Percentiles rank a stretch among this genome's conserved stretches.
These are phyloP conservation scores for Monosporascus sp. DNA, from an alignment of 2,329 filamentous ascomycete genomes.

Conservation along the genomic window DNA sequence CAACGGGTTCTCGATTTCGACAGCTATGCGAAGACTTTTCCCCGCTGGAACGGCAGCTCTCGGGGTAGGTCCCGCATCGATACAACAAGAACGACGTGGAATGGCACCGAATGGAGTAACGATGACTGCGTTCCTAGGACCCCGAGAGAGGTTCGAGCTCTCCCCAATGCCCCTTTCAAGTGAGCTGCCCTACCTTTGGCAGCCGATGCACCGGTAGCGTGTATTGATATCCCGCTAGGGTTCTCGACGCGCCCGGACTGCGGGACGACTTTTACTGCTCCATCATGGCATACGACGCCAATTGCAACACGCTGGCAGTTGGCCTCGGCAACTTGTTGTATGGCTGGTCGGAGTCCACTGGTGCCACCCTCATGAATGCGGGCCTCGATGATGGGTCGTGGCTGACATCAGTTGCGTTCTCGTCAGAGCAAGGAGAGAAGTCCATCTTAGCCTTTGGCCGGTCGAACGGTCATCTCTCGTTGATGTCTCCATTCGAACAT, in stretches of 20 bases:
- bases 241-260: conserved; percentile 83
- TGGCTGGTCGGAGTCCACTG: conserved; percentile 75
- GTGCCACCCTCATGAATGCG: conserved; percentile 53
- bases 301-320: conserved; percentile 72
- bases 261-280: conserved; percentile 96
- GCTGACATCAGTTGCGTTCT: conserved; percentile 87
- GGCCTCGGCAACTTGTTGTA: conserved; percentile 77
- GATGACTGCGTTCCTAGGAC: conserved; percentile 14
- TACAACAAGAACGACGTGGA: conserved; percentile 35
- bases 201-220: not conserved
- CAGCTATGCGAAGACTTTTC: conserved; percentile 19
- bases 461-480: conserved; percentile 66
- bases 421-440: conserved; percentile 67
- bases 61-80: conserved; percentile 16
- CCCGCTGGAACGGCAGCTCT: conserved; percentile 19
- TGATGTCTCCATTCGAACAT: conserved; percentile 72
- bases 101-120: conserved; percentile 36
- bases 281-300: conserved; percentile 75
- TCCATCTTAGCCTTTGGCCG: conserved; percentile 82
- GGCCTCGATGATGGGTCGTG: conserved; percentile 44
- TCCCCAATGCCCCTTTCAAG: conserved; percentile 75
- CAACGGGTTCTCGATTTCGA: conserved; percentile 59
- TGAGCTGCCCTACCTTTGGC: conserved; percentile 33
- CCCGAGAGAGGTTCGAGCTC: conserved; percentile 32
- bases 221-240: conserved; percentile 43